These are phyloP conservation scores for Phellopilus nigrolimitatus DNA, from an alignment of 1,284 basidiomycete species.

Conservation along the genomic window DNA sequence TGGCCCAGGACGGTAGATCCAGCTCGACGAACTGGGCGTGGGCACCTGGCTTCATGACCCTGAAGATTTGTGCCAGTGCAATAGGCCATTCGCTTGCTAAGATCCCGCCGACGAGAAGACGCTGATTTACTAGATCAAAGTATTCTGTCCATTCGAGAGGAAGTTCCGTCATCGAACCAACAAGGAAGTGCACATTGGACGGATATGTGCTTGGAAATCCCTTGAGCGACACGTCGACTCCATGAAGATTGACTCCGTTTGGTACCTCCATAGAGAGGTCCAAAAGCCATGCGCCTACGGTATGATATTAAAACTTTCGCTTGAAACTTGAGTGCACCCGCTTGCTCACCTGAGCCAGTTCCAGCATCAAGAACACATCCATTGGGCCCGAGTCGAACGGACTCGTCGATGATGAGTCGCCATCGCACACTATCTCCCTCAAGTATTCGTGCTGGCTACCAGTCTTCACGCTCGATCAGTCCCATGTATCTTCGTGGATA, in stretches of 20 bases:
- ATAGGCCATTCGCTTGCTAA: conserved; percentile 27
- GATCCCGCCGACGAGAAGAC: conserved; percentile 29
- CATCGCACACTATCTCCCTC: conserved; percentile 5
- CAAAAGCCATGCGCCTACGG: conserved; percentile 14
- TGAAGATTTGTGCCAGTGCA: conserved; percentile 26
- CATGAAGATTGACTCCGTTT: conserved; percentile 1
- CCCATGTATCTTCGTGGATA: too few relatives aligned
- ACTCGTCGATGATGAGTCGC: conserved; percentile 10
- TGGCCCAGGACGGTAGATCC: neutral
- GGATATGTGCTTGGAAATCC: conserved; percentile 12
- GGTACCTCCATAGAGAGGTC: conserved; percentile 10
- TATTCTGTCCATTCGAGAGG: conserved; percentile 24
- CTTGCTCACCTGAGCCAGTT: conserved; percentile 15
- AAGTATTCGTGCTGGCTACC: conserved; percentile 12
- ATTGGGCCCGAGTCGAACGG: neutral
- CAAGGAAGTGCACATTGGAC: conserved; percentile 7
- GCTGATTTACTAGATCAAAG: conserved; percentile 31
- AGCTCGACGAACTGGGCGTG: conserved; percentile 29
- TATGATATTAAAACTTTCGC: neutral
- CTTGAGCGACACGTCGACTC: conserved; percentile 9
- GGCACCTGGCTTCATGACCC: conserved; percentile 30
- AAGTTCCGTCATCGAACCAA: conserved; percentile 6
- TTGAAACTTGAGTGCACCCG: neutral
- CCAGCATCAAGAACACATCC: conserved; percentile 13
- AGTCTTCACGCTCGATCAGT: too few relatives aligned